These are phyloP conservation scores for Primulina eburnea DNA, from an alignment of 257 asterid genomes.

Conservation along the genomic window DNA sequence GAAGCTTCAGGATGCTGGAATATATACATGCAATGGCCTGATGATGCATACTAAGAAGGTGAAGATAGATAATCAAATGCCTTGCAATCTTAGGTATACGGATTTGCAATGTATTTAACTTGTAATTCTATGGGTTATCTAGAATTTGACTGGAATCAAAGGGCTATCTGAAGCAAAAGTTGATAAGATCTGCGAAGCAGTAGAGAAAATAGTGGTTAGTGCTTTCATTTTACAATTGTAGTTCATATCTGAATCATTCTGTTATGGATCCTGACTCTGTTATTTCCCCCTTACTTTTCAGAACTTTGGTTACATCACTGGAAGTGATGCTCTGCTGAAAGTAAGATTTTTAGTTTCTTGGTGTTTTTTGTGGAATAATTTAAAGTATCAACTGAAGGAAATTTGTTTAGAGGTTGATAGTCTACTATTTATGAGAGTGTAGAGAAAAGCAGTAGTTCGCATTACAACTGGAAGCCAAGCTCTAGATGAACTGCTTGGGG, in stretches of 20 bases:
- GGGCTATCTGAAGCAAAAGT: slow-evolving; percentile 99
- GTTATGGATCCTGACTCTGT: slow-evolving; percentile 24
- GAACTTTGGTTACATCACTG: slow-evolving; percentile 95
- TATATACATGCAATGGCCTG: slow-evolving; percentile 89
- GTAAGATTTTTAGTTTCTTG: slow-evolving; percentile 42
- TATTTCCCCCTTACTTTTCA: slow-evolving; percentile 27
- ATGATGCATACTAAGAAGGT: slow-evolving; percentile 99
- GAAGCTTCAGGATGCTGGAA: slow-evolving; percentile 98
- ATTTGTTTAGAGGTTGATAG: slow-evolving; percentile 22
- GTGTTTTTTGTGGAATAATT: slow-evolving; percentile 6
- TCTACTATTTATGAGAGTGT: slow-evolving; percentile 22
- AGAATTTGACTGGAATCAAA: slow-evolving; percentile 93
- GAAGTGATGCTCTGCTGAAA: slow-evolving; percentile 91
- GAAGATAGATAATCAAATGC: slow-evolving; percentile 11
- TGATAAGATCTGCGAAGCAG: slow-evolving; percentile 97
- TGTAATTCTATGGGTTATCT: slow-evolving; percentile 19
- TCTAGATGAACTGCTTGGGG: slow-evolving; percentile 94
- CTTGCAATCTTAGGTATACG: slow-evolving; percentile 2
- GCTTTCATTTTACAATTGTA: slow-evolving; percentile 15
- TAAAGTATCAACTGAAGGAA: background rate
- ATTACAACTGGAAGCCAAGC: slow-evolving; percentile 97
- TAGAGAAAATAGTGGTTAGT: slow-evolving; percentile 93
- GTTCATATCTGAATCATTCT: slow-evolving; percentile 8
- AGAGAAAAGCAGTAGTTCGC: slow-evolving; percentile 82
- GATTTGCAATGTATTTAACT: slow-evolving; percentile 12